Conservation (phyloP, 129 eudicot genomes). For the Rutidosis leptorrhynchoides region DNA sequence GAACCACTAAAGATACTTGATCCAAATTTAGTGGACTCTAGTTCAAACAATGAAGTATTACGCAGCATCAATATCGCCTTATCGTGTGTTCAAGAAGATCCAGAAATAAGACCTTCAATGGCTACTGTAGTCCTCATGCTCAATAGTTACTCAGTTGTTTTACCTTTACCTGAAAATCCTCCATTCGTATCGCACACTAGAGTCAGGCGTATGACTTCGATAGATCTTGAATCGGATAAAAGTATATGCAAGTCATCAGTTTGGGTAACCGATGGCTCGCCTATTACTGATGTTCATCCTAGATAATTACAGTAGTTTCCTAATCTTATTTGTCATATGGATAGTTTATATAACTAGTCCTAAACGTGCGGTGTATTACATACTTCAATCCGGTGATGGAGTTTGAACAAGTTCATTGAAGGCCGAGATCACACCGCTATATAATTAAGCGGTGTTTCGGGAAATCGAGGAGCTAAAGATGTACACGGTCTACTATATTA, state of each 20-base stretch:
- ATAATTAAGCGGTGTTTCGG: too few species aligned
- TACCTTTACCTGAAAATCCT: slow-evolving; percentile 27
- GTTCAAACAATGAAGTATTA: slow-evolving; percentile 17
- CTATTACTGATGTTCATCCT: slow-evolving; percentile 18
- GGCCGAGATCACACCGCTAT: too few species aligned
- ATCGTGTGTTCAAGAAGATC: slow-evolving; percentile 34
- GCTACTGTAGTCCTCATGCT: slow-evolving; percentile 28
- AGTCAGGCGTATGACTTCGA: slow-evolving; percentile 7
- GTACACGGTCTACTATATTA: too few species aligned
- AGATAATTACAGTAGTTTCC: too few species aligned
- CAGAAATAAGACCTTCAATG: slow-evolving; percentile 29
- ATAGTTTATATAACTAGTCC: too few species aligned
- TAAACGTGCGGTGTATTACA: too few species aligned
- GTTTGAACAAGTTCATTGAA: too few species aligned
- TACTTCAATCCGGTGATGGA: too few species aligned
- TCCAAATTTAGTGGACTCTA: slow-evolving; percentile 6
- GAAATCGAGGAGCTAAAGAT: too few species aligned
- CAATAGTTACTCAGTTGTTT: slow-evolving; percentile 21
- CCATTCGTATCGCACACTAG: slow-evolving; percentile 12
- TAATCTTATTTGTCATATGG: too few species aligned
- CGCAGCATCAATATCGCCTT: slow-evolving; percentile 24
- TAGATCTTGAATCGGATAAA: neutral
- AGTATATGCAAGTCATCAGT: neutral
- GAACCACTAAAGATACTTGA: slow-evolving; percentile 23
- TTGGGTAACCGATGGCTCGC: slow-evolving; percentile 1